phyloP scores from a whole-genome alignment of 2,329 filamentous ascomycete genomes.

The Seiridium unicorne region DNA sequence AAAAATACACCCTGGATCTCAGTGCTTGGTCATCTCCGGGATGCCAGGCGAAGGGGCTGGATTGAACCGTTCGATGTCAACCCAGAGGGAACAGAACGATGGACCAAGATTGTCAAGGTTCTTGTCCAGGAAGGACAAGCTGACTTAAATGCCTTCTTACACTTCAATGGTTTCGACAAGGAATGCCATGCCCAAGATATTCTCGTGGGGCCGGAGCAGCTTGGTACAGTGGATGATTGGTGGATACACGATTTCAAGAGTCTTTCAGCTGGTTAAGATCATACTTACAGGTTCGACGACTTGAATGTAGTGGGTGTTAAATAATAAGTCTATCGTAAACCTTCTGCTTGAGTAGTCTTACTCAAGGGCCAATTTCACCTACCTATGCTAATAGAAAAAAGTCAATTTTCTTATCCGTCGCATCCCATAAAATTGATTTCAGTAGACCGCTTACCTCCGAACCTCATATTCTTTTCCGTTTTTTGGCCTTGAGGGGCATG shows the following conservation, averaged over 20 bases:
- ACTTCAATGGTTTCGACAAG: slow-evolving; percentile 27
- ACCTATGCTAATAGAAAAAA: too few relatives aligned
- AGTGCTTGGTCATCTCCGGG: slow-evolving; percentile 27
- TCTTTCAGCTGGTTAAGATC: not conserved
- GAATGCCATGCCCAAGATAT: slow-evolving; percentile 25
- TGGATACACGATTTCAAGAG: slow-evolving; percentile 5
- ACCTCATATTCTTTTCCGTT: too few relatives aligned
- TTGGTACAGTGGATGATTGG: not conserved
- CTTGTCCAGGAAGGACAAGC: slow-evolving; percentile 25
- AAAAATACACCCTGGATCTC: slow-evolving; percentile 27
- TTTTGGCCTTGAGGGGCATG: too few relatives aligned
- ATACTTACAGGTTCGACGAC: too few relatives aligned
- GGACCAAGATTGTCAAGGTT: slow-evolving; percentile 24
- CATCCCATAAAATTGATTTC: too few relatives aligned
- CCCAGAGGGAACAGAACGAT: slow-evolving; percentile 23
- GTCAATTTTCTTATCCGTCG: too few relatives aligned
- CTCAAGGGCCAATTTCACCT: too few relatives aligned
- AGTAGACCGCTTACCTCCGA: too few relatives aligned
- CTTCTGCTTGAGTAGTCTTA: too few relatives aligned
- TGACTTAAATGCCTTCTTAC: slow-evolving; percentile 22
- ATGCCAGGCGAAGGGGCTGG: slow-evolving; percentile 27
- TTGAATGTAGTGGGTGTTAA: too few relatives aligned
- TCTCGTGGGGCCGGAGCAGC: not conserved
- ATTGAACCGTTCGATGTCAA: slow-evolving; percentile 28
- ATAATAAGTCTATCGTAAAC: too few relatives aligned